A percentile compares a stretch with the other conserved stretches of the same genome.
These are phyloP conservation scores for Cryptosporidium meleagridis DNA, from an alignment of 169 alveolate species.

Conservation along the genomic window DNA sequence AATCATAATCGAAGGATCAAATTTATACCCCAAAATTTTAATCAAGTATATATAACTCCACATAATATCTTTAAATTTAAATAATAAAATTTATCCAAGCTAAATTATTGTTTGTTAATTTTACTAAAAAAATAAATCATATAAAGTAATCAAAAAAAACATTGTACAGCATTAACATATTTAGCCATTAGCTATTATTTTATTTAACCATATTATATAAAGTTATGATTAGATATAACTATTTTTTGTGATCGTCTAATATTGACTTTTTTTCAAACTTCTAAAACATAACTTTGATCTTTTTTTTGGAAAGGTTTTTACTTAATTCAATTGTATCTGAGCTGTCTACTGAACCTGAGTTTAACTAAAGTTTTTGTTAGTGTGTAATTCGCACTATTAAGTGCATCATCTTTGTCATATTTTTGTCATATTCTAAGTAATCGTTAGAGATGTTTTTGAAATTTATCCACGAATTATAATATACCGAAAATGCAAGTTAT, in stretches of 20 bases:
- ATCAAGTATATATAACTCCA: background rate
- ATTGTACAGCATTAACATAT: too few species aligned
- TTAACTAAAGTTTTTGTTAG: background rate
- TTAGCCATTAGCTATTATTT: background rate
- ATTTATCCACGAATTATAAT: constrained; percentile 7
- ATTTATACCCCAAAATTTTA: too few species aligned
- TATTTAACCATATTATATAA: background rate
- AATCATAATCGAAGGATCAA: background rate
- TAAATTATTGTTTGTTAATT: background rate
- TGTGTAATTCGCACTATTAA: background rate
- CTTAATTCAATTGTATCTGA: background rate
- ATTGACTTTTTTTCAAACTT: background rate
- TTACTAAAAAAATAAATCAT: background rate
- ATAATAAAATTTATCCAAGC: too few species aligned
- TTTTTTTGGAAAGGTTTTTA: background rate
- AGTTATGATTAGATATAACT: background rate
- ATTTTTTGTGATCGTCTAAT: background rate
- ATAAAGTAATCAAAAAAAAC: background rate
- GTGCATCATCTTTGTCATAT: background rate
- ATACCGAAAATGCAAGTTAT: background rate
- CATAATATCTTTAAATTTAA: too few species aligned
- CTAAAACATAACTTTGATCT: background rate
- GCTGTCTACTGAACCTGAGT: background rate
- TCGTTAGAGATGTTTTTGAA: background rate
- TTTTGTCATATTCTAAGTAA: background rate